Percentiles rank a stretch among this genome's conserved stretches.
phyloP scores from a whole-genome alignment of 495 filamentous ascomycete genomes.

The Lasiosphaeris hirsuta region DNA sequence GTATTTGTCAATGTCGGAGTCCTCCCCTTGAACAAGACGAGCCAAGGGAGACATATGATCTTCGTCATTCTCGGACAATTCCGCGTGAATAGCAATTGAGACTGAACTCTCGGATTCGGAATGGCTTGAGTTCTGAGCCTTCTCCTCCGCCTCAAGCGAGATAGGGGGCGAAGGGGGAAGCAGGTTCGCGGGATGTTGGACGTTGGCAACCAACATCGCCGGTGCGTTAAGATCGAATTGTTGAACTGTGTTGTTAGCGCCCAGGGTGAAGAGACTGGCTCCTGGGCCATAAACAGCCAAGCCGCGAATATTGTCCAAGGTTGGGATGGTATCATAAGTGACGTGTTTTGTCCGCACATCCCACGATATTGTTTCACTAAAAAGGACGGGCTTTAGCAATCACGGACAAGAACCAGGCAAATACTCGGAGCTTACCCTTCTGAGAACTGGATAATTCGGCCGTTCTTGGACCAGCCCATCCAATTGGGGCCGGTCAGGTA shows the following conservation, averaged over 20 bases:
- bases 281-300: constrained; percentile 85
- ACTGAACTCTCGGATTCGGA: constrained; percentile 45
- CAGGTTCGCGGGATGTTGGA: constrained; percentile 74
- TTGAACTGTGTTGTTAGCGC: constrained; percentile 82
- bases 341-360: constrained; percentile 96
- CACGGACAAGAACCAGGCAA: neutral
- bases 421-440: constrained; percentile 68
- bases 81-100: constrained; percentile 49
- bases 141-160: constrained; percentile 63
- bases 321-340: constrained; percentile 81
- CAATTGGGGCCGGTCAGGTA: constrained; percentile 79
- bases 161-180: constrained; percentile 75
- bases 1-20: constrained; percentile 51
- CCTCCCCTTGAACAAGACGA: constrained; percentile 57
- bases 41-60: constrained; percentile 65
- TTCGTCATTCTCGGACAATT: constrained; percentile 62
- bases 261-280: constrained; percentile 88
- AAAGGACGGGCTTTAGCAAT: neutral
- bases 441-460: constrained; percentile 86
- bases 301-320: constrained; percentile 73
- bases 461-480: constrained; percentile 98
- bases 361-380: constrained; percentile 88
- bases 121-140: constrained; percentile 35
- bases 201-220: constrained; percentile 68
- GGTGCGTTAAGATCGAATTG: constrained; percentile 91